Evolutionary conservation across 495 filamentous ascomycete genomes (phyloP).

Genomic region (Hypoxylon trugodes): DNA sequence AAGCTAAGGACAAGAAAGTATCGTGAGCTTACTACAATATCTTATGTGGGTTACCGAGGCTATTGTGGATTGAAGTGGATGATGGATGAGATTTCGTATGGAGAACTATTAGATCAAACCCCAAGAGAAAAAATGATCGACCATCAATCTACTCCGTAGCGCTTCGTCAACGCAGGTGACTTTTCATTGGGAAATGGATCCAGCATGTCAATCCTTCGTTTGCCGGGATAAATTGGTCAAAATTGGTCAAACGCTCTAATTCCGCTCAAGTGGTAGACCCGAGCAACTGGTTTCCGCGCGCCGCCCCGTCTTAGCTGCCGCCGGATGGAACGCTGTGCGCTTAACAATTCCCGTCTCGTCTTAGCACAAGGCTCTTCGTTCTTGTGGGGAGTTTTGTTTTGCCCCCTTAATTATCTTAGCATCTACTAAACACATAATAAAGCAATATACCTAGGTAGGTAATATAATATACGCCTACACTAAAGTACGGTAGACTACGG

Average conservation of each 20-base stretch:
- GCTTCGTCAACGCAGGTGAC: neutral
- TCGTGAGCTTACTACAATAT: constrained; percentile 11
- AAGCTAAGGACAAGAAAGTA: too few relatives aligned
- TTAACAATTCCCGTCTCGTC: constrained; percentile 42
- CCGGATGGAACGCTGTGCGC: constrained; percentile 40
- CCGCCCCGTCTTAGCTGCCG: constrained; percentile 41
- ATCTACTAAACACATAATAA: neutral
- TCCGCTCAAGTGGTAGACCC: constrained; percentile 27
- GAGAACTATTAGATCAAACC: too few relatives aligned
- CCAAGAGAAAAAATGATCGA: neutral
- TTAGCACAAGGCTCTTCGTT: constrained; percentile 27
- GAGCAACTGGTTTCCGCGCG: constrained; percentile 35
- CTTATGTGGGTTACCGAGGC: constrained; percentile 5
- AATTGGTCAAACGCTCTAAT: constrained; percentile 5
- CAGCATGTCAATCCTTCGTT: constrained; percentile 14
- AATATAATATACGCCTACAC: too few relatives aligned
- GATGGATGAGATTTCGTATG: too few relatives aligned
- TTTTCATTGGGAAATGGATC: neutral
- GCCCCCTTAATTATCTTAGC: constrained; percentile 4
- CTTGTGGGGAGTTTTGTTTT: constrained; percentile 11
- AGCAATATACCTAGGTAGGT: neutral
- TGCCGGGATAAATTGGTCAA: neutral
- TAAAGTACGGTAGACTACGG: neutral
- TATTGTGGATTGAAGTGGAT: neutral
- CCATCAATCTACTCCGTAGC: neutral